Conservation (phyloP, 305 asterid species). For the Plantago coronopus region DNA sequence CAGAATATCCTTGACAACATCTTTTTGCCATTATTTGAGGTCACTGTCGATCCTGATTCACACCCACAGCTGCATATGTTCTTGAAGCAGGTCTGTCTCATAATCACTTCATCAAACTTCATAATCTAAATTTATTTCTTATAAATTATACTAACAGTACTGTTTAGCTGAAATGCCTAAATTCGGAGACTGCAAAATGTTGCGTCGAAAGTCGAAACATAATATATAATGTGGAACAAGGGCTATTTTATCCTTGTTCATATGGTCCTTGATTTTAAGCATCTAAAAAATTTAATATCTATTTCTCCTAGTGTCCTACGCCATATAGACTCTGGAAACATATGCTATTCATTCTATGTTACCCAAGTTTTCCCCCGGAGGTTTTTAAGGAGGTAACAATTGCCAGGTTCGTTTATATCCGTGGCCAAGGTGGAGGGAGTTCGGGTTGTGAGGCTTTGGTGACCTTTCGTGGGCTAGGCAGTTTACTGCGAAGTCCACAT, state of each 20-base stretch:
- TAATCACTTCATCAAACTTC: conserved; percentile 9
- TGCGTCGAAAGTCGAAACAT: not conserved
- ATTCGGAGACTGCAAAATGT: not conserved
- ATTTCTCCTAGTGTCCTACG: too few species aligned
- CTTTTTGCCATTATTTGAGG: conserved; percentile 94
- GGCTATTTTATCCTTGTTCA: not conserved
- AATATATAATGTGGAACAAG: not conserved
- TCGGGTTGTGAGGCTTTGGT: too few species aligned
- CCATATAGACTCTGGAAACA: too few species aligned
- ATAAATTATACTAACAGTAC: not conserved
- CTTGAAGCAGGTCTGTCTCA: conserved; percentile 72
- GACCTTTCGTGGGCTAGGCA: too few species aligned
- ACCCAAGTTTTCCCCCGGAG: too few species aligned
- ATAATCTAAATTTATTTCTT: not conserved
- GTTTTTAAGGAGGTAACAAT: too few species aligned
- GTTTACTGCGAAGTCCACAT: too few species aligned
- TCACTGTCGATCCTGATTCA: conserved; percentile 94
- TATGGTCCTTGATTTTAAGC: too few species aligned
- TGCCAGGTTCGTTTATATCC: too few species aligned
- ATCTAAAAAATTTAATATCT: too few species aligned
- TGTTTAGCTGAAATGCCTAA: conserved; percentile 1
- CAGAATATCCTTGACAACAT: conserved; percentile 96
- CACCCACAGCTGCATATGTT: conserved; percentile 95
- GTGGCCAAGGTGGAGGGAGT: too few species aligned
- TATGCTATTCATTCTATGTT: too few species aligned